Conservation (phyloP, 129 eudicot genomes). For the Calendula officinalis region DNA sequence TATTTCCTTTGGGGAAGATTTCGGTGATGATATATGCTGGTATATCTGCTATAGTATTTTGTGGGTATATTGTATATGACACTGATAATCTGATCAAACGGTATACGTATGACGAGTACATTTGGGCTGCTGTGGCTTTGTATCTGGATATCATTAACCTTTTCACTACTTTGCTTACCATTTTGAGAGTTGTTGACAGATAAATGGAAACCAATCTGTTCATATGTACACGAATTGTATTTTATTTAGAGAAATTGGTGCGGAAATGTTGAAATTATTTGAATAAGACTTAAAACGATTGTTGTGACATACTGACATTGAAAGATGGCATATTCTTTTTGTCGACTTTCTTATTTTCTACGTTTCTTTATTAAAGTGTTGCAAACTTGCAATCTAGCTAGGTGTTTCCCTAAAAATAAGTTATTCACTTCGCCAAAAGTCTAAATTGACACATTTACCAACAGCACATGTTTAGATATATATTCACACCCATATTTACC, state of each 20-base stretch:
- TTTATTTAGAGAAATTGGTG: neutral
- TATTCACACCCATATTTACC: too few relatives aligned
- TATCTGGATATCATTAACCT: slow-evolving; percentile 69
- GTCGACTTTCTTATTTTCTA: too few relatives aligned
- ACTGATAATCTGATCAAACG: slow-evolving; percentile 78
- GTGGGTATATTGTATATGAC: slow-evolving; percentile 74
- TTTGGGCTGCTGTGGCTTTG: slow-evolving; percentile 76
- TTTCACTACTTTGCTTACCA: slow-evolving; percentile 47
- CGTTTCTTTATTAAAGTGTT: neutral
- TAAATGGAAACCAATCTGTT: slow-evolving; percentile 14
- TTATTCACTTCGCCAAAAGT: too few relatives aligned
- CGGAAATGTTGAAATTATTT: neutral
- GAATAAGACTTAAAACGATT: neutral
- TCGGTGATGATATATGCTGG: slow-evolving; percentile 65
- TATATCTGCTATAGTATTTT: slow-evolving; percentile 62
- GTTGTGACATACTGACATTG: slow-evolving; percentile 7
- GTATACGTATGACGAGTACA: slow-evolving; percentile 64
- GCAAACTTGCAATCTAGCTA: too few relatives aligned
- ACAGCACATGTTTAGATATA: too few relatives aligned
- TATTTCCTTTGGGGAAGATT: slow-evolving; percentile 60
- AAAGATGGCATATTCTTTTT: too few relatives aligned
- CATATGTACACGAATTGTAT: neutral
- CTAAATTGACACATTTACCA: too few relatives aligned
- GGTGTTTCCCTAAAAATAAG: too few relatives aligned
- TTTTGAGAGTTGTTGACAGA: slow-evolving; percentile 49